These are phyloP conservation scores for Metschnikowia proteae DNA, from an alignment of 805 yeast species.

Conservation along the genomic window DNA sequence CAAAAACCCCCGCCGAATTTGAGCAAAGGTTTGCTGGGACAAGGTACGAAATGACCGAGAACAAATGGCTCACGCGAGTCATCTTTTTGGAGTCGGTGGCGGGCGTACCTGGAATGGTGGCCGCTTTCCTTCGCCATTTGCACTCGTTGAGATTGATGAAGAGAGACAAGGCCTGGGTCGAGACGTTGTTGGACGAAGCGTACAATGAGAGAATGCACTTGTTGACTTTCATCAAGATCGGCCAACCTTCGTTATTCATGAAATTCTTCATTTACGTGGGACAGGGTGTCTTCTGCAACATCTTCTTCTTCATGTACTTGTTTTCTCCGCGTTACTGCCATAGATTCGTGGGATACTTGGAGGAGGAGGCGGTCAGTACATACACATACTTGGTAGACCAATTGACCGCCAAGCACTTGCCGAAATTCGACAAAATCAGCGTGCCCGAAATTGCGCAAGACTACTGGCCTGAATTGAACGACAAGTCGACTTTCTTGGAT, in stretches of 20 bases:
- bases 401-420: slow-evolving; percentile 51
- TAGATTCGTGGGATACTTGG: slow-evolving; percentile 72
- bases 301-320: slow-evolving; percentile 59
- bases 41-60: slow-evolving; percentile 52
- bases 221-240: slow-evolving; percentile 61
- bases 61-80: slow-evolving; percentile 59
- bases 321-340: slow-evolving; percentile 63
- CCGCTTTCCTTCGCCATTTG: slow-evolving; percentile 66
- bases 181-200: slow-evolving; percentile 69
- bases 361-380: slow-evolving; percentile 72
- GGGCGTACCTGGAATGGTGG: slow-evolving; percentile 79
- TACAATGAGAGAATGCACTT: slow-evolving; percentile 78
- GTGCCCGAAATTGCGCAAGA: slow-evolving; percentile 59
- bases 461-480: slow-evolving; percentile 57
- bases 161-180: slow-evolving; percentile 73
- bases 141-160: slow-evolving; percentile 57
- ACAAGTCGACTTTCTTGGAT: slow-evolving; percentile 53
- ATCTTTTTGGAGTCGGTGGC: slow-evolving; percentile 70
- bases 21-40: slow-evolving; percentile 33
- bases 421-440: slow-evolving; percentile 41
- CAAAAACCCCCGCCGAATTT: slow-evolving; percentile 32
- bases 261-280: slow-evolving; percentile 53
- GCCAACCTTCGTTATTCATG: slow-evolving; percentile 59
- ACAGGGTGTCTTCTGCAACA: slow-evolving; percentile 68
- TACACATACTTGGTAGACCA: slow-evolving; percentile 56